Conservation (phyloP, 306 rosid species). For the Lotus japonicus region DNA sequence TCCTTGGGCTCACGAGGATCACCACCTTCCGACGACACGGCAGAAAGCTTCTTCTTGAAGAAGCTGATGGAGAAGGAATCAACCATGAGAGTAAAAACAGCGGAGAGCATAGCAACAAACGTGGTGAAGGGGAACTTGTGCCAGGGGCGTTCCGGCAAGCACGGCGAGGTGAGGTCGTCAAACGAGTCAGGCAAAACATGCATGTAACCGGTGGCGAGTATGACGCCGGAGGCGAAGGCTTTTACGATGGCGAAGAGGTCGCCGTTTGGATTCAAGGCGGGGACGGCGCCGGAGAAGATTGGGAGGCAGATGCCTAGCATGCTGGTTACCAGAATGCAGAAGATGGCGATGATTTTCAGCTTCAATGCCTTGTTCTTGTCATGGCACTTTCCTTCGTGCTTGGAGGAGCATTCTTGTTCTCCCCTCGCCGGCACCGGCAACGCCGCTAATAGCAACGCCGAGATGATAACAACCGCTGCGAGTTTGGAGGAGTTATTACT, state of each 20-base stretch:
- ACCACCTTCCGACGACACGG: neutral
- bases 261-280: slow-evolving; percentile 39
- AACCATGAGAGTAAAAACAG: slow-evolving; percentile 44
- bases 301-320: slow-evolving; percentile 47
- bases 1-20: neutral
- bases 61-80: slow-evolving; percentile 49
- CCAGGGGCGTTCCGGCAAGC: slow-evolving; percentile 57
- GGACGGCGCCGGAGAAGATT: slow-evolving; percentile 24
- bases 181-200: slow-evolving; percentile 69
- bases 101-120: slow-evolving; percentile 57
- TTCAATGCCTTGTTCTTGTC: slow-evolving; percentile 24
- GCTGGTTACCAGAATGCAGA: slow-evolving; percentile 33
- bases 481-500: neutral
- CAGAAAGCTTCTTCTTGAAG: slow-evolving; percentile 20
- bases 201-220: slow-evolving; percentile 70
- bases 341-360: slow-evolving; percentile 46
- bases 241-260: slow-evolving; percentile 40
- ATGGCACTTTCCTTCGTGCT: slow-evolving; percentile 24
- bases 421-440: neutral
- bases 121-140: slow-evolving; percentile 52
- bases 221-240: slow-evolving; percentile 64
- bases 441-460: neutral
- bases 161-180: slow-evolving; percentile 27
- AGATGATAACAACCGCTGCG: neutral
- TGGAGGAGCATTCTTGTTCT: slow-evolving; percentile 1